A percentile compares a stretch with the other conserved stretches of the same genome.
Evolutionary conservation across 2,329 filamentous ascomycete genomes (phyloP).

Genomic region (Alternaria panax): DNA sequence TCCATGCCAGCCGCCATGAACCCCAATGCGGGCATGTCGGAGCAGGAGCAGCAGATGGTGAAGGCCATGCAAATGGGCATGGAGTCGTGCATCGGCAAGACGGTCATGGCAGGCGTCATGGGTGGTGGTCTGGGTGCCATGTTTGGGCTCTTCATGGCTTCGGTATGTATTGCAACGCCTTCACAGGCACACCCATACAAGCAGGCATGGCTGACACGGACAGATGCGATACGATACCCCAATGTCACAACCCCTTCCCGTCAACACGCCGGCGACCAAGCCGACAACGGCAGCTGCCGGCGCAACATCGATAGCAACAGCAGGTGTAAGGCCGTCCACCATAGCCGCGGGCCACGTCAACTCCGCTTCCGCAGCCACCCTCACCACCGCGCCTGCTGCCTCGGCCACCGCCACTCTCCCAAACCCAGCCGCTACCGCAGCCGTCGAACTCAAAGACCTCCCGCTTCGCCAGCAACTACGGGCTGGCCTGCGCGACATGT

Average conservation of each 20-base stretch:
- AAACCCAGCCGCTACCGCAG: slow-evolving; percentile 48
- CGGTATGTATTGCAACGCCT: slow-evolving; percentile 64
- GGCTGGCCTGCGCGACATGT: slow-evolving; percentile 94
- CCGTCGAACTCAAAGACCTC: slow-evolving; percentile 64
- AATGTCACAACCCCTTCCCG: slow-evolving; percentile 60
- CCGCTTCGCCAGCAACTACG: slow-evolving; percentile 85
- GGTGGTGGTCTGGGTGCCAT: slow-evolving; percentile 92
- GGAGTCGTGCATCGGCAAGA: slow-evolving; percentile 92
- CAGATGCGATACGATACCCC: slow-evolving; percentile 99
- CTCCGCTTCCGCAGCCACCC: slow-evolving; percentile 9
- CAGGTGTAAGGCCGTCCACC: slow-evolving; percentile 14
- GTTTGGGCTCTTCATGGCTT: slow-evolving; percentile 98
- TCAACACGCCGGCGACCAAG: slow-evolving; percentile 37
- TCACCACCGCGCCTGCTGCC: slow-evolving; percentile 42
- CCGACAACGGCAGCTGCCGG: slow-evolving; percentile 54
- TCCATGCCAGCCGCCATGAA: slow-evolving; percentile 39
- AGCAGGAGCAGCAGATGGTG: slow-evolving; percentile 59
- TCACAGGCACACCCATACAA: neutral
- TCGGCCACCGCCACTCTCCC: slow-evolving; percentile 72
- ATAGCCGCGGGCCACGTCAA: slow-evolving; percentile 6
- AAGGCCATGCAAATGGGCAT: slow-evolving; percentile 78
- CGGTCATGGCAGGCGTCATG: slow-evolving; percentile 87
- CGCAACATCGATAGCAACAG: slow-evolving; percentile 9
- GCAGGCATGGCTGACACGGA: slow-evolving; percentile 1
- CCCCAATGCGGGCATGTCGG: slow-evolving; percentile 49